Evolutionary conservation across 2,329 filamentous ascomycete species (phyloP), one percentile per base, ranked within the genome.

Genomic region (Zasmidium citrigriseum): DNA sequence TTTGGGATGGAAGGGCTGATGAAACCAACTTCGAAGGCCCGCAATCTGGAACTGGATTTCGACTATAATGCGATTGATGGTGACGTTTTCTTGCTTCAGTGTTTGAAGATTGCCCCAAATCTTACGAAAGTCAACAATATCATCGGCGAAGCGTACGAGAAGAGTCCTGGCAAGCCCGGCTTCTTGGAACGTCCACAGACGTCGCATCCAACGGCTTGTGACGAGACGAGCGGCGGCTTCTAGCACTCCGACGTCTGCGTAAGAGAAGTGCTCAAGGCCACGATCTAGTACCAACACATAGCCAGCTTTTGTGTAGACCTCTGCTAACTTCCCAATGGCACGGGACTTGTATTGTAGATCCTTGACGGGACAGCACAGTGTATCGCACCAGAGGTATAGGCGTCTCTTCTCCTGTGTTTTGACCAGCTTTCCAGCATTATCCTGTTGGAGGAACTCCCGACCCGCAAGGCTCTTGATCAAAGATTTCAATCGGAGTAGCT

Each of bases 161-260:
- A 53, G 21, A 16, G n/a, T 45, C 12, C 16, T 14, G 14, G 51
- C n/a, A 3, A 53, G 29, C 20, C 3, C 27, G n/a, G 29, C 38
- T 53, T 53, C 51, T 53, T 53, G 51, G 21, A 14, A 53, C 10
- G 51, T 53, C 51, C 51, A 53, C 4, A 53, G 3, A 25, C 51
- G 29, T 45, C 45, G 51, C 51, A 46, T 44, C 51, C 51, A 53
- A 18, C 29, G 25, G 45, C 29, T 46, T 7, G 51, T 53, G 9
- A 53, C 10, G 16, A 53, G 4, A 2, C 51, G n/a, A 10, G 24
- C 29, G 4, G 51, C 22, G 3, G 12, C 51, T 18, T 53, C 51
- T 20, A 53, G 11, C 18, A 11, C 9, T 16, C 22, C 51, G 4
- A n/a, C 11, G 4, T 16, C 22, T 7, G 20, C 18, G 12, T 10